Evolutionary conservation across 2,329 filamentous ascomycete genomes (phyloP), one percentile per base, ranked within the genome.

Genomic region (Aspergillus quadrilineatus): DNA sequence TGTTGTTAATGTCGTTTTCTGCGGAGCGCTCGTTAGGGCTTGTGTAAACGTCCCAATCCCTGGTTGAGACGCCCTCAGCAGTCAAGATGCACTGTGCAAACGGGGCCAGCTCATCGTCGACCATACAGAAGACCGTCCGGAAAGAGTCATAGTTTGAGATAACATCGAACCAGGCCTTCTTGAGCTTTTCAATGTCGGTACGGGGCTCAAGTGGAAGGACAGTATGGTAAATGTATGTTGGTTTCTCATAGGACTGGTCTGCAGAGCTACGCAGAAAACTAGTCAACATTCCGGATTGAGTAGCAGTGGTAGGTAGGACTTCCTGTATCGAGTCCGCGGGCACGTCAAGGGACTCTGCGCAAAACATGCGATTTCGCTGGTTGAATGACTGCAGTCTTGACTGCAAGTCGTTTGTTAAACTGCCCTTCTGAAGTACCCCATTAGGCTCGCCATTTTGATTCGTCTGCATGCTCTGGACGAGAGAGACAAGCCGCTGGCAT

Each of bases 61-160:
- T 39, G 26, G 55, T 15, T 1, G 55, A 45, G 41, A 59, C 59
- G 3, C 63, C 59, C 2, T 58, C 50, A 0, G 52, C 28, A 6
- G 56, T 54, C 22, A 75, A 42, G 8, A 73, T 64, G 22, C 69
- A 70, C 54, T 72, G 72, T 1, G 70, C 66, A 62, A 73, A 75
- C 8, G 72, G 72, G 1, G 71, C 67, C 48, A 73, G 60, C 22
- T 67, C 56, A 51, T 74, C 69, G 55, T 71, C 68, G 34, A 69
- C 60, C 53, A 63, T 61, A 45, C 71, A 64, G n/a, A 74, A 66
- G n/a, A 64, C 65, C 6, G 64, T 69, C 14, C 69, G 63, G 56
- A 72, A 74, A 37, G 71, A 68, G 44, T 69, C 67, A 17, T 73
- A 70, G 30, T 59, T 59, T 3, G 34, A 44, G 7, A 69, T 50